Base-by-base conservation (phyloP, 2,329 filamentous ascomycete genomes). In the Fusarium chaquense region DNA sequence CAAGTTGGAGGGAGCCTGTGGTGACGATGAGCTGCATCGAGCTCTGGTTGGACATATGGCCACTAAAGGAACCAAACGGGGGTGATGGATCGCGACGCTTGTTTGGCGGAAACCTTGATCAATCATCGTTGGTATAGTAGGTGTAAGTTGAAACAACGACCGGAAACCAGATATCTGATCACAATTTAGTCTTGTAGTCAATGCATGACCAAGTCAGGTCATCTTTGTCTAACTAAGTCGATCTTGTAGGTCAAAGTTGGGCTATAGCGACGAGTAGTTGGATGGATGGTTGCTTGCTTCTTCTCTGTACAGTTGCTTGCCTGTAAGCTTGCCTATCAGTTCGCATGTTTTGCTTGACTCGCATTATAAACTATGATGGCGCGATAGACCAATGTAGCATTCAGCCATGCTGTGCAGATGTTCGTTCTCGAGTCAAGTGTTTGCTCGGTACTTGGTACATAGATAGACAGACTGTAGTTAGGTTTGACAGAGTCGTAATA, bases 1-100 rank as follows among this genome's bases (percentile, higher is more conserved):
- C 64, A 59, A 54, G 47, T 46, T 61, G 54, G 70, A 70, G 70
- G 67, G 58, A 74, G 57, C 70, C 65, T 47, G 56, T 40, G 62
- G 44, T 65, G 56, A 62, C 55, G 71, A 63, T 64, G 61, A 50
- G 44, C 47, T 52, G 53, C 54, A 45, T 47, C 33, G 55, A 47
- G 13, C 43, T 73, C 51, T 72, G 62, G 65, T 70, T 74, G 72
- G 69, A 58, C 55, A 61, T 28, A 43, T 32, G 45, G 22, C 38
- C 50, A 24, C 47, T 49, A 41, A 61, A 22, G 36, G 4, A 36
- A 41, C 41, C 45, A 22, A 49, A 56, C 46, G 62, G 45, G 45
- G 30, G 36, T 58, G 58, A 57, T 56, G 44, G 58, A 56, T 24
- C 46, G 15, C 40, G 47, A 47, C 24, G 64, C 67, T 63, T 70